Evolutionary conservation across 495 filamentous ascomycete genomes (phyloP), one percentile per base, ranked within the genome.

Genomic region (Podospora sp.): DNA sequence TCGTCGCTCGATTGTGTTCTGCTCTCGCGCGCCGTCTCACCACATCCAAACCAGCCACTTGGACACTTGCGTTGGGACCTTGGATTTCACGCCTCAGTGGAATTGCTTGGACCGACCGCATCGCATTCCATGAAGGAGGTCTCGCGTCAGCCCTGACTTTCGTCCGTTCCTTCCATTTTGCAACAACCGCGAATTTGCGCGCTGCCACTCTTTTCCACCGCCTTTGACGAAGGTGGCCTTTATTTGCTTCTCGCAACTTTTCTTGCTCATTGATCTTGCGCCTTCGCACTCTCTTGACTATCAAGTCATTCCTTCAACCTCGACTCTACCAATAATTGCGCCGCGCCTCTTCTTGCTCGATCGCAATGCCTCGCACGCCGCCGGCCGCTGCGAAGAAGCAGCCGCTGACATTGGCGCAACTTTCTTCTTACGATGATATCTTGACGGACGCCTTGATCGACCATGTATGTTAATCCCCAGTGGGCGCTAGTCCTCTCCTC

Each of bases 361-460:
- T 22, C 67, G 63, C 26, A 25, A 74, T 74, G 72, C 75, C 68
- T 60, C 72, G 61, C 25, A 16, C 69, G 25, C 9, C 65, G 14
- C 63, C 51, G 6, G 20, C 55, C 21, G 51, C 62, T 18, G n/a
- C 64, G 16, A 86, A 88, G 74, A 90, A 85, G 78, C 87, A 91
- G 67, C 89, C 87, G 71, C 81, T 98, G 68, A 97, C 92, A 14
- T 82, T 97, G 65, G 87, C 87, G 49, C 93, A 97, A 80, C 82
- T 99, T 66, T 89, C 92, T 27, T 90, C 90, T 64, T 97, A 97
- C 81, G 95, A 99, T 80, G 95, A 99, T 76, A 88, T 99, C 70
- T 85, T 97, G 69, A 98, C 95, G 0, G 96, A 99, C 88, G 90
- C 91, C 65, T 89, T 99, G 36, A 88, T 99, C 51, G 95, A 99